Conservation (phyloP, 2,329 filamentous ascomycete genomes). For the Diaporthe aspalathi region DNA sequence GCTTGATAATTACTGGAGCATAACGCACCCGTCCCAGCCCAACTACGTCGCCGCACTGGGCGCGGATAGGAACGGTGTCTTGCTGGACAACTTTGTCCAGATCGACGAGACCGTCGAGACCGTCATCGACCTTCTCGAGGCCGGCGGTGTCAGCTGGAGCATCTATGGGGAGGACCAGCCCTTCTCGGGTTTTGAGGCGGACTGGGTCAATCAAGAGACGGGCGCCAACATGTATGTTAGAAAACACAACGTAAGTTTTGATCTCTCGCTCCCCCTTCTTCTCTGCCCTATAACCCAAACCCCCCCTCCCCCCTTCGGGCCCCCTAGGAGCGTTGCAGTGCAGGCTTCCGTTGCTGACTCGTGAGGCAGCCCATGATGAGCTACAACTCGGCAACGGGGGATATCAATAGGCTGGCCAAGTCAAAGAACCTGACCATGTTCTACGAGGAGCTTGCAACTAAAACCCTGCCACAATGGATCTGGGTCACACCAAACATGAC, state of each 20-base stretch:
- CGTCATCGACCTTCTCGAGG: constrained; percentile 62
- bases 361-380: constrained; percentile 45
- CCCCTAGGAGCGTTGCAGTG: too few species aligned
- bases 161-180: constrained; percentile 67
- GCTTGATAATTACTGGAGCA: constrained; percentile 63
- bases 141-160: constrained; percentile 60
- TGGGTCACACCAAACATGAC: constrained; percentile 59
- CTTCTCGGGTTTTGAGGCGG: constrained; percentile 59
- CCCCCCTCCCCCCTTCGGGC: too few species aligned
- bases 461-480: constrained; percentile 48
- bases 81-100: constrained; percentile 61
- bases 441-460: constrained; percentile 43
- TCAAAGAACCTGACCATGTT: constrained; percentile 49
- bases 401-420: constrained; percentile 46
- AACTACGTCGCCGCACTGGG: constrained; percentile 71
- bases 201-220: constrained; percentile 65
- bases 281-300: too few species aligned
- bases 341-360: background rate
- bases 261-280: constrained; percentile 30
- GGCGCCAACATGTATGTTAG: constrained; percentile 71
- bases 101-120: constrained; percentile 57
- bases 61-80: constrained; percentile 68
- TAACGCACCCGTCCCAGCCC: constrained; percentile 70
- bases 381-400: constrained; percentile 46
- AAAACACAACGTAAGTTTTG: constrained; percentile 67